Base-by-base conservation (phyloP, 176 grass and related monocot species). In the sorghum (Sorghum bicolor) region DNA sequence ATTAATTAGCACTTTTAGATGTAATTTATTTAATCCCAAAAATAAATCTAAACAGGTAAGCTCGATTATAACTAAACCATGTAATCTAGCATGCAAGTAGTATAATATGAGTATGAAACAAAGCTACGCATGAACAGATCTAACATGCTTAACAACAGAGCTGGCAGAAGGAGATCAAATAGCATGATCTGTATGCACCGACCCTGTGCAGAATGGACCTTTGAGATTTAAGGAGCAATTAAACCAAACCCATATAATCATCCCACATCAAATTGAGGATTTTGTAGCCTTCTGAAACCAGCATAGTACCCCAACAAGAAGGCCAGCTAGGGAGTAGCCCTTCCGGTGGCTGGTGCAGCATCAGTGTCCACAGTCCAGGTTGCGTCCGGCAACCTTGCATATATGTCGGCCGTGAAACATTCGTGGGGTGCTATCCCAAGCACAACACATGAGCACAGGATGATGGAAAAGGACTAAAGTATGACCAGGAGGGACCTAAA, bases 381-480 rank as follows among this genome's bases (percentile, higher is more conserved):
- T 15, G 58, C 28, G 58, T 60, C 34, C 24, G 37, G 8, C 33
- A 33, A 43, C 76, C 8, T 72, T 43, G 12, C 70, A 71, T 10
- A 10, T n/a, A n/a, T 64, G 80, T 82, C 73, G 38, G 79, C 47
- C 25, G 41, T n/a, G 61, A 39, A 79, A 57, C 69, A 84, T 1
- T 20, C 14, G 8, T 55, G 67, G 28, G 17, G 17, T 28, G 32
- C 32, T 60, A 3, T 57, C 37, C 40, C 10, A 74, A 19, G 33
- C 55, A 62, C 20, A 58, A 40, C 71, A 61, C 30, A 22, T 29
- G 15, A 39, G 36, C 45, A 83, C 41, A 22, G 20, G 14, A 22
- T 15, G 39, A 55, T 14, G 5, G 71, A 66, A 67, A 80, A 80
- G 32, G 69, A 79, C 19, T 88, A 67, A 80, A 79, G 61, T 68